These are phyloP conservation scores for Dictyostelium intermedium DNA, from an alignment of 78 protist genomes.

Conservation along the genomic window DNA sequence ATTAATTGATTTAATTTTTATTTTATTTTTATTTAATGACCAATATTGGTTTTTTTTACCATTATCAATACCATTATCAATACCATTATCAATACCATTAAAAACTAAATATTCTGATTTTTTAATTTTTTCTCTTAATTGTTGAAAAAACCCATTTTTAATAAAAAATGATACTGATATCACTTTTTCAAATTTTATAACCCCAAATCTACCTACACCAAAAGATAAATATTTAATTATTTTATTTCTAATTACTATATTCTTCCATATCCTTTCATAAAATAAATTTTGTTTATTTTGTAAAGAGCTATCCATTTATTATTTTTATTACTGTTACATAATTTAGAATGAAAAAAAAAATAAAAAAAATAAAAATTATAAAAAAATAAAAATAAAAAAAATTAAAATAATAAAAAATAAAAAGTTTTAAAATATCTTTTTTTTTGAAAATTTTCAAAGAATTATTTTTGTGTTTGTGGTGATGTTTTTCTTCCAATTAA, in stretches of 20 bases:
- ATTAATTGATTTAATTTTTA: not conserved
- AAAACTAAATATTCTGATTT: not conserved
- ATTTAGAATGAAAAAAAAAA: too few relatives aligned
- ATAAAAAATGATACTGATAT: not conserved
- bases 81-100: not conserved
- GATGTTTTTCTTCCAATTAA: too few relatives aligned
- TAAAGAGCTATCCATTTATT: not conserved
- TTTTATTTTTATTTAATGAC: not conserved
- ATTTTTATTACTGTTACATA: too few relatives aligned
- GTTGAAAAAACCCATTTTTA: not conserved
- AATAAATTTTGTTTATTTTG: not conserved
- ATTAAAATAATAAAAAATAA: too few relatives aligned
- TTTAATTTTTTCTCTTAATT: not conserved
- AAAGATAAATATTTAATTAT: not conserved
- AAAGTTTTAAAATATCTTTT: too few relatives aligned
- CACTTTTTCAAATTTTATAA: not conserved
- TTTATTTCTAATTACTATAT: not conserved
- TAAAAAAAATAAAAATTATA: too few relatives aligned
- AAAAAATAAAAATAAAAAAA: too few relatives aligned
- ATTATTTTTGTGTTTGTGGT: too few relatives aligned
- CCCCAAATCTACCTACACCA: not conserved
- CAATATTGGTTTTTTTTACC: too few relatives aligned
- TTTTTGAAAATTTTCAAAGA: too few relatives aligned
- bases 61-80: not conserved
- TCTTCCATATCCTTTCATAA: not conserved